These are phyloP conservation scores for Cordyceps javanica DNA, from an alignment of 2,329 filamentous ascomycete species.

Conservation along the genomic window DNA sequence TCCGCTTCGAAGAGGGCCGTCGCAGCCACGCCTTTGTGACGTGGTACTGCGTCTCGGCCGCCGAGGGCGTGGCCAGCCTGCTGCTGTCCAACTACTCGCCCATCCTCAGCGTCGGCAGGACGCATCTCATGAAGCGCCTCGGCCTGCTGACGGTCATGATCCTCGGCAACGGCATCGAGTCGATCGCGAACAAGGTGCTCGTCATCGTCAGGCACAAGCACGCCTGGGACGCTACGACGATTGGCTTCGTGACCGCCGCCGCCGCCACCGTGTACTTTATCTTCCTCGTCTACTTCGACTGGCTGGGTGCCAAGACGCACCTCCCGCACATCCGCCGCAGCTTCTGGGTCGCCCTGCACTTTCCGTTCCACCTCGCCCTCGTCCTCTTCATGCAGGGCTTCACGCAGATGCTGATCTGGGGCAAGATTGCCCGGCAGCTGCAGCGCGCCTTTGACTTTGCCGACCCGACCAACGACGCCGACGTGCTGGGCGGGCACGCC, in stretches of 20 bases:
- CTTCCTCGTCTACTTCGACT: slow-evolving; percentile 49
- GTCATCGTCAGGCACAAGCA: slow-evolving; percentile 38
- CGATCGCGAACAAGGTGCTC: slow-evolving; percentile 48
- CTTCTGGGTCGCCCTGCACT: slow-evolving; percentile 51
- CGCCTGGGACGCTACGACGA: slow-evolving; percentile 32
- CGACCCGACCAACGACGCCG: slow-evolving; percentile 14
- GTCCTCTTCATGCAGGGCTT: slow-evolving; percentile 58
- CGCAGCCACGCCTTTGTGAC: slow-evolving; percentile 30
- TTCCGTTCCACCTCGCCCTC: slow-evolving; percentile 57
- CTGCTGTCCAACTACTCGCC: slow-evolving; percentile 47
- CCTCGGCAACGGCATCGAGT: slow-evolving; percentile 59
- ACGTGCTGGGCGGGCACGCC: slow-evolving; percentile 19
- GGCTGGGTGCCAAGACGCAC: slow-evolving; percentile 54
- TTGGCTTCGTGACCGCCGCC: slow-evolving; percentile 34
- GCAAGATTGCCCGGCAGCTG: slow-evolving; percentile 31
- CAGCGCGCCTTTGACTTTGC: slow-evolving; percentile 16
- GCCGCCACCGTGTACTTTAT: slow-evolving; percentile 38
- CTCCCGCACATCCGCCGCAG: slow-evolving; percentile 52
- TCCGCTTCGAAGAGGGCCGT: slow-evolving; percentile 28
- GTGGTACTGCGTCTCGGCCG: slow-evolving; percentile 48
- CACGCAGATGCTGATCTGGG: slow-evolving; percentile 49
- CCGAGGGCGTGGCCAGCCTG: slow-evolving; percentile 48
- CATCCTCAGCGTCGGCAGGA: slow-evolving; percentile 54
- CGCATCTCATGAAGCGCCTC: slow-evolving; percentile 58
- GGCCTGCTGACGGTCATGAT: slow-evolving; percentile 59